phyloP scores from a whole-genome alignment of 2,329 filamentous ascomycete genomes.

The Remersonia thermophila region DNA sequence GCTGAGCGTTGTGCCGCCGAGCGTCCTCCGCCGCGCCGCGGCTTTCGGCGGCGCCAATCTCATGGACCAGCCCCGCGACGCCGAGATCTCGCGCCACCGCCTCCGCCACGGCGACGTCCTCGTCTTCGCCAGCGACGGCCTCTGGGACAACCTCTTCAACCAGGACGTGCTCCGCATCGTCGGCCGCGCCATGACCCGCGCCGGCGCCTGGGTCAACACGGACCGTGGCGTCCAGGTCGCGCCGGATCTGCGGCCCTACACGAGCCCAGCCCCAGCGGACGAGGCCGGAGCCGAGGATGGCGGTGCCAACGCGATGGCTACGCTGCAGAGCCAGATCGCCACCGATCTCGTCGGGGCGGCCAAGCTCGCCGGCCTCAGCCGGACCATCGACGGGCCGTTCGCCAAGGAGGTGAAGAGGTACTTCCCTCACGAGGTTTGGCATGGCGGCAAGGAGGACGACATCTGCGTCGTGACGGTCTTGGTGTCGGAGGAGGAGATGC shows the following conservation, averaged over 20 bases:
- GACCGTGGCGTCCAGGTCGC: slow-evolving; percentile 51
- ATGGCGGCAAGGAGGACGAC: slow-evolving; percentile 89
- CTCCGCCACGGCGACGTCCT: slow-evolving; percentile 86
- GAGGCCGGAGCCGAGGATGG: slow-evolving; percentile 26
- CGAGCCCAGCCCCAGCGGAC: too few species aligned
- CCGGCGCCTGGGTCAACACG: slow-evolving; percentile 61
- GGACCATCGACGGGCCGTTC: slow-evolving; percentile 78
- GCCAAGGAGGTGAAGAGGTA: slow-evolving; percentile 85
- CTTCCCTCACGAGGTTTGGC: slow-evolving; percentile 76
- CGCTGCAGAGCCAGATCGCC: slow-evolving; percentile 67
- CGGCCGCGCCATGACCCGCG: slow-evolving; percentile 59
- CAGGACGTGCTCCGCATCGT: slow-evolving; percentile 78
- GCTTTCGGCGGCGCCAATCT: slow-evolving; percentile 75
- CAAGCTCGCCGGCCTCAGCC: slow-evolving; percentile 72
- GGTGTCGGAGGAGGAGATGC: slow-evolving; percentile 49
- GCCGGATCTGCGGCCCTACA: slow-evolving; percentile 43
- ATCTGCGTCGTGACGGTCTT: slow-evolving; percentile 78
- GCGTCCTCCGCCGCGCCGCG: slow-evolving; percentile 64
- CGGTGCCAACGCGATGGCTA: slow-evolving; percentile 22
- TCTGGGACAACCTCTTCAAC: slow-evolving; percentile 90
- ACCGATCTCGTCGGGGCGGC: slow-evolving; percentile 69
- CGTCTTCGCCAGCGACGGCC: slow-evolving; percentile 87
- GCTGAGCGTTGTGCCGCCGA: slow-evolving; percentile 73
- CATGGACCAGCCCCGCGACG: slow-evolving; percentile 72
- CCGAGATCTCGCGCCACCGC: slow-evolving; percentile 62